Base-by-base conservation (phyloP, 179 eudicot species). In the Nepenthes alata region DNA sequence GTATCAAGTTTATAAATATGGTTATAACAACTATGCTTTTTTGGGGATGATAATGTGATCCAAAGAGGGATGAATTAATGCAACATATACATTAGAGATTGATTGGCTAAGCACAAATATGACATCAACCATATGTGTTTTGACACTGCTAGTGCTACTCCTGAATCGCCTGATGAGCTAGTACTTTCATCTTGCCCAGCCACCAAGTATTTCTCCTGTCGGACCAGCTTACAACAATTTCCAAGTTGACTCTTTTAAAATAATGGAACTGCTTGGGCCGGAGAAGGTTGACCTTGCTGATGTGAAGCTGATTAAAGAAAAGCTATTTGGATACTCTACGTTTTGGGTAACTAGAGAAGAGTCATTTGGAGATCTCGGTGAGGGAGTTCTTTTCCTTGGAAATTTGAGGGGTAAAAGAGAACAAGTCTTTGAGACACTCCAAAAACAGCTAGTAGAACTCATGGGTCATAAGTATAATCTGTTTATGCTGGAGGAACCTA, bases 301-400 rank as follows among this genome's bases (percentile, higher is more conserved):
- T 77, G 88, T 89, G 57, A 89, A 87, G 74, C 70, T 89, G 62
- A 89, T 93, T 58, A 89, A 83, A 72, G 94, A 89, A 37, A 89
- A 79, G 69, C 74, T 93, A 66, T 93, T 93, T 71, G 98, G 97
- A 60, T 93, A 93, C 70, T 89, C 98, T 37, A 87, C 95, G 57
- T 93, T 93, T 50, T 89, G 95, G 97, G 95, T 93, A 52, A 93
- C 98, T 56, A 85, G 75, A 72, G 97, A 93, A 74, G 98, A 93
- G 78, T 85, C 97, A 53, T 89, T 89, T 85, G 98, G 98, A 53
- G 97, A 93, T 75, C 63, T 93, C 51, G 98, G 94, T 41, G 98
- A 93, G 74, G 98, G 98, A 62, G 75, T 87, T 76, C 86, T 93
- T 60, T 93, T 93, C 68, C 93, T 93, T 48, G 98, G 98, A 62